A percentile compares a stretch with the other conserved stretches of the same genome.
Conservation (phyloP, 2,329 filamentous ascomycete species). For the Colletotrichum sp. region DNA sequence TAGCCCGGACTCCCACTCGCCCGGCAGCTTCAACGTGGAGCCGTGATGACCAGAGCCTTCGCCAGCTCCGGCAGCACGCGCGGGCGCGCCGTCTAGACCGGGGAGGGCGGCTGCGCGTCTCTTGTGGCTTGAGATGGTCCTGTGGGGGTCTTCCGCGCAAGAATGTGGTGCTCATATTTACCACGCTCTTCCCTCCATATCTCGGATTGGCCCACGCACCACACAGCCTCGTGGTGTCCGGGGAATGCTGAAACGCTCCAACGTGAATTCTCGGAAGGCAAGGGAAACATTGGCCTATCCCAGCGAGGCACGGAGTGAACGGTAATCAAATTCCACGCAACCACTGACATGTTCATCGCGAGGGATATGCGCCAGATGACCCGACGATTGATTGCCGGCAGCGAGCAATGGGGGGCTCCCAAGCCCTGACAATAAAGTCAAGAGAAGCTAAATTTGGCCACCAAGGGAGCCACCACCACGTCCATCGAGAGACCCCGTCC, state of each 20-base stretch:
- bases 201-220: not conserved
- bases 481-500: not conserved
- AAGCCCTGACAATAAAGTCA: not conserved
- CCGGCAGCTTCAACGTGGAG: not conserved
- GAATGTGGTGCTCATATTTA: not conserved
- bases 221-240: not conserved
- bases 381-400: constrained; percentile 6
- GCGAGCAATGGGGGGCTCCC: not conserved
- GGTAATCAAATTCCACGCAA: not conserved
- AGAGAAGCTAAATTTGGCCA: not conserved
- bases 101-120: constrained; percentile 12
- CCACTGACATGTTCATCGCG: not conserved
- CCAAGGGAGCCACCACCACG: not conserved
- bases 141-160: not conserved
- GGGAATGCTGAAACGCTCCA: constrained; percentile 14
- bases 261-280: not conserved
- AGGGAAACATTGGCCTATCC: not conserved
- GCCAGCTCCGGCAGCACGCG: constrained; percentile 3
- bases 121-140: constrained; percentile 2
- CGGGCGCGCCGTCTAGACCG: not conserved
- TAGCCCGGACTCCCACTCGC: constrained; percentile 2
- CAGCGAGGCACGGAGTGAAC: not conserved
- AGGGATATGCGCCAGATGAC: not conserved
- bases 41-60: not conserved
- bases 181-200: not conserved